Conservation (phyloP, 768 basidiomycete species). For the Porpolomopsis calyptriformis region DNA sequence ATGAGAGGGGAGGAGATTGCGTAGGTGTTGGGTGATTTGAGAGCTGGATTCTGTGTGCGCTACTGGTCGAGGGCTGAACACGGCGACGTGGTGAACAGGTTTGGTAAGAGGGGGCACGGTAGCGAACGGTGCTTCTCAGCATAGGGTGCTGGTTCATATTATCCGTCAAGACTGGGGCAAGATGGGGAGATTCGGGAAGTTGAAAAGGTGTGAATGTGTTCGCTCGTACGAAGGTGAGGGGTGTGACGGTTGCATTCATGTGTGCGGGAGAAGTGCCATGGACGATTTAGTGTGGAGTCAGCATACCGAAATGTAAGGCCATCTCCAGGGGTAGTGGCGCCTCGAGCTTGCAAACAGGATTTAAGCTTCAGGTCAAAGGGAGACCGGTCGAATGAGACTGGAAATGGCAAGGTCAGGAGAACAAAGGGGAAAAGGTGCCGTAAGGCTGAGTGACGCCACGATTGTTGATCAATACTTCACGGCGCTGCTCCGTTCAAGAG, state of each 20-base stretch:
- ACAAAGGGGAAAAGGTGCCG: slow-evolving; percentile 1
- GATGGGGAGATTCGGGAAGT: not conserved
- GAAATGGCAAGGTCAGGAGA: not conserved
- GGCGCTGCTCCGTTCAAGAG: too few species aligned
- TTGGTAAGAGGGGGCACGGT: too few species aligned
- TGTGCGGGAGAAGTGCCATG: not conserved
- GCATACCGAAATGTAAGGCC: not conserved
- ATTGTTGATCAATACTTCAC: slow-evolving; percentile 3
- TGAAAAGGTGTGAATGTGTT: not conserved
- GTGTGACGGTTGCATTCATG: not conserved
- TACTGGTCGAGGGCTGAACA: too few species aligned
- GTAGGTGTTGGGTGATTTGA: not conserved
- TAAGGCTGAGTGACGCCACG: not conserved
- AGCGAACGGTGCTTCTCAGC: not conserved
- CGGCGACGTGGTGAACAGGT: too few species aligned
- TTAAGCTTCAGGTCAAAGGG: not conserved
- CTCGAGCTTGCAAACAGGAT: not conserved
- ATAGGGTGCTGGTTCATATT: not conserved
- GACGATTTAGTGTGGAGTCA: too few species aligned
- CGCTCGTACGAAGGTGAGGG: not conserved
- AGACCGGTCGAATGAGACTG: not conserved
- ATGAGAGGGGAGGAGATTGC: not conserved
- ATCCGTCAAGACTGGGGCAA: not conserved
- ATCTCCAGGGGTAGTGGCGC: not conserved
- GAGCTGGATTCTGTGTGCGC: not conserved